phyloP scores from a whole-genome alignment of 495 filamentous ascomycete species.

The Glutinoglossum americanum region DNA sequence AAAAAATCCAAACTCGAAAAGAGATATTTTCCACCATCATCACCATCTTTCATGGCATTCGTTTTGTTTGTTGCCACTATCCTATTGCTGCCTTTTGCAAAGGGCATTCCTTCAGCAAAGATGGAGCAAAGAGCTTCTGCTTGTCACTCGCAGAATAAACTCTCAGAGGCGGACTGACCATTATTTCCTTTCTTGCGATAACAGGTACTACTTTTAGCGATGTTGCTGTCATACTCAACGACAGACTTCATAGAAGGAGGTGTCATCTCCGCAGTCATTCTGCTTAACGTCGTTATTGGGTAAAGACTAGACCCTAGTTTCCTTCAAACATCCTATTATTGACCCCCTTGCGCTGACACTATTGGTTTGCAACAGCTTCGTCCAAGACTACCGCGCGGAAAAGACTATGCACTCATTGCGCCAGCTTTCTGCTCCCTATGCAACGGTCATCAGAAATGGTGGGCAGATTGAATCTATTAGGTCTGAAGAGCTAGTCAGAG shows the following conservation, averaged over 20 bases:
- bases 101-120: background rate
- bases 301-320: background rate
- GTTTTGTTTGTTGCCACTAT: background rate
- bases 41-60: background rate
- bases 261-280: constrained; percentile 60
- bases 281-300: constrained; percentile 52
- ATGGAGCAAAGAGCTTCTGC: background rate
- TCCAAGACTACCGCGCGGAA: constrained; percentile 66
- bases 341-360: too few species aligned
- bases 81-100: background rate
- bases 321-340: too few species aligned
- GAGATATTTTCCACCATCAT: background rate
- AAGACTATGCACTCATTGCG: constrained; percentile 70
- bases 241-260: constrained; percentile 65
- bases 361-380: constrained; percentile 26
- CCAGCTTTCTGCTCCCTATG: constrained; percentile 57
- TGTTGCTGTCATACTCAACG: constrained; percentile 64
- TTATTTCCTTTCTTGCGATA: background rate
- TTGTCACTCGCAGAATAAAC: background rate
- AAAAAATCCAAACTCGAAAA: constrained; percentile 3
- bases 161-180: constrained; percentile 1
- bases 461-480: constrained; percentile 41
- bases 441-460: constrained; percentile 45
- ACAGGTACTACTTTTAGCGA: constrained; percentile 63
- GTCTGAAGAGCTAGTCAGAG: constrained; percentile 56